Conservation (phyloP, 495 filamentous ascomycete species). For the Venustampulla echinocandica region DNA sequence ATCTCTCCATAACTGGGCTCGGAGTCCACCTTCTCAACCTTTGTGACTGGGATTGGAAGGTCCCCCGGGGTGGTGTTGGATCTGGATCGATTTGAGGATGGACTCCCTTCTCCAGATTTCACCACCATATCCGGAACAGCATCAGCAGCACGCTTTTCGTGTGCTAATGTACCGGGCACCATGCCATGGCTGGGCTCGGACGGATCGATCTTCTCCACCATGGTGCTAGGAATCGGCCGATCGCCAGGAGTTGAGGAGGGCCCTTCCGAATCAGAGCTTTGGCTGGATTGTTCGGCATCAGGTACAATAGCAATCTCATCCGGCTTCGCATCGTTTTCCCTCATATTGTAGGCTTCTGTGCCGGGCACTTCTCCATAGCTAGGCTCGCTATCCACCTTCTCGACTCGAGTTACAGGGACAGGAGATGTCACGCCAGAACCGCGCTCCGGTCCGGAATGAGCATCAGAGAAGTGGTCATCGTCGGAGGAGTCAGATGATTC, state of each 20-base stretch:
- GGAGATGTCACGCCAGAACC: conserved; percentile 38
- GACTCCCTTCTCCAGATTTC: conserved; percentile 14
- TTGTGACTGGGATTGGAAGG: conserved; percentile 22
- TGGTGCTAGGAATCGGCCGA: conserved; percentile 65
- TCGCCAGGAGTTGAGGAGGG: conserved; percentile 37
- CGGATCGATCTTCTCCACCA: conserved; percentile 73
- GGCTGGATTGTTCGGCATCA: conserved; percentile 42
- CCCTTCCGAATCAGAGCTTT: background rate
- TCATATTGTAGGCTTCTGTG: conserved; percentile 64
- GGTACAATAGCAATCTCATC: conserved; percentile 46
- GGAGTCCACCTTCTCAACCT: conserved; percentile 21
- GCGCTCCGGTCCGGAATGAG: conserved; percentile 53
- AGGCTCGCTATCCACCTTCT: conserved; percentile 60
- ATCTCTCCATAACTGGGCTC: conserved; percentile 70
- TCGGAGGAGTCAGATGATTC: conserved; percentile 60
- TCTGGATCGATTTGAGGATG: conserved; percentile 15
- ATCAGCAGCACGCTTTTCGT: conserved; percentile 18
- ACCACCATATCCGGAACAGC: conserved; percentile 22
- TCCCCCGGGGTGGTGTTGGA: conserved; percentile 22
- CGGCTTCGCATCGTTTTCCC: conserved; percentile 74
- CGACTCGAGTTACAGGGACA: conserved; percentile 73
- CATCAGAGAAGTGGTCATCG: conserved; percentile 92
- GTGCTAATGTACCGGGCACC: conserved; percentile 18
- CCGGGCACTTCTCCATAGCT: conserved; percentile 88
- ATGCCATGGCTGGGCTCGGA: conserved; percentile 32